Conservation (phyloP, 169 alveolate species). For the Blepharisma undulans region DNA sequence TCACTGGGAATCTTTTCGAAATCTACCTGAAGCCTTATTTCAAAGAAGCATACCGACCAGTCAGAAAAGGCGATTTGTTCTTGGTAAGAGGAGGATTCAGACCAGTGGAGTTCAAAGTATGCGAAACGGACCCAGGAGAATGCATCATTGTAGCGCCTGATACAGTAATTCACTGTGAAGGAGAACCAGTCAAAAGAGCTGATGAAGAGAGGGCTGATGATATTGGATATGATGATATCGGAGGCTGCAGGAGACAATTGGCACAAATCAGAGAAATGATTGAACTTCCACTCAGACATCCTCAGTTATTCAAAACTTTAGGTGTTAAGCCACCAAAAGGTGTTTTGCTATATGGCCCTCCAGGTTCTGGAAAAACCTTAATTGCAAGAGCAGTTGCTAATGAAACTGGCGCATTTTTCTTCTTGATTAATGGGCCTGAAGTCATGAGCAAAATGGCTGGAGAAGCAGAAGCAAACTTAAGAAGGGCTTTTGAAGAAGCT, state of each 20-base stretch:
- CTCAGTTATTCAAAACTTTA: constrained; percentile 97
- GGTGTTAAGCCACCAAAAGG: constrained; percentile 99
- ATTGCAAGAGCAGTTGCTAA: constrained; percentile 99
- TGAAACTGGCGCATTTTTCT: constrained; percentile 97
- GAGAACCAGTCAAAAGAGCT: constrained; percentile 99
- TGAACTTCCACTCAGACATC: constrained; percentile 88
- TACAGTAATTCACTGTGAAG: constrained; percentile 93
- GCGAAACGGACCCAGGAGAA: constrained; percentile 99
- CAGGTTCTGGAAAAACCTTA: constrained; percentile 99
- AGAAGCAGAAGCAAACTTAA: constrained; percentile 97
- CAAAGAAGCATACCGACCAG: constrained; percentile 99
- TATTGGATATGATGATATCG: constrained; percentile 99
- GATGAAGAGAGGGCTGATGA: constrained; percentile 99
- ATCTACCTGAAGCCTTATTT: constrained; percentile 99
- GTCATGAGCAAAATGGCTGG: constrained; percentile 99
- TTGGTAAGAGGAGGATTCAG: constrained; percentile 99
- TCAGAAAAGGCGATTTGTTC: constrained; percentile 98
- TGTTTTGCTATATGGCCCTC: constrained; percentile 99
- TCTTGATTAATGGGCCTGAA: constrained; percentile 96
- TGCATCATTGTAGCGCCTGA: constrained; percentile 99
- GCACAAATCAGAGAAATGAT: constrained; percentile 94
- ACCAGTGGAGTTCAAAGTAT: constrained; percentile 99
- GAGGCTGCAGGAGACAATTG: constrained; percentile 99
- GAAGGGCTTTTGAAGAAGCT: constrained; percentile 97
- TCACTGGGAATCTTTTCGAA: constrained; percentile 97